Base-by-base conservation (phyloP, 345 rosid genomes). In the Ceriops decandra region DNA sequence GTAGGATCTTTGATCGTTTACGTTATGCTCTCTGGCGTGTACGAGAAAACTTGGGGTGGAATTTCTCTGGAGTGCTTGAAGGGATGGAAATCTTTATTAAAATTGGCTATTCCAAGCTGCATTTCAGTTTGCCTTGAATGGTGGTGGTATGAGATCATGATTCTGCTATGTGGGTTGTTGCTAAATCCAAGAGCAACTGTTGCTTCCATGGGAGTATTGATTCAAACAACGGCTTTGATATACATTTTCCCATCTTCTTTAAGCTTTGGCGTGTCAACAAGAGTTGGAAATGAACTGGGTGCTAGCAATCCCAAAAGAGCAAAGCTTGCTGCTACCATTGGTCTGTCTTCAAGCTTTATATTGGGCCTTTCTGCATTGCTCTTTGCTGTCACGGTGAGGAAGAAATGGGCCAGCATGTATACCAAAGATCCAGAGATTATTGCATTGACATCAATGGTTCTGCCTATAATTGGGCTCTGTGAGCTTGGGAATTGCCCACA, bases 71-170 rank as follows among this genome's bases (percentile, higher is more conserved):
- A 75, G 26, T 80, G 82, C 82, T 68, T 82, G 31, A 75, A 63
- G 7, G 84, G 71, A 19, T 80, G 80, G 86, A 64, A 64, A 53
- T 20, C 84, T 2, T 64, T 82, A 56, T 36, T 80, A 38, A 51
- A 66, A 24, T 68, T 80, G 58, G 86, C 86, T 2, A 56, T 77
- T 54, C 86, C 86, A 8, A 82, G 86, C 67, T 80, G 83, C 62
- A 32, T 82, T 36, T 82, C 86, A 0, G 86, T 80, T 15, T 82
- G 86, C 69, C 78, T 82, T 33, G 86, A 80, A 72, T 82, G 86
- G 86, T 82, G 86, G 86, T 82, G 86, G 86, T 82, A 82, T 30
- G 86, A 82, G 77, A 74, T 82, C 64, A 82, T 82, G 83, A 82
- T 80, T 70, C 33, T 82, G 42, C 71, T 80, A 5, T 82, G 83